Evolutionary conservation across 2,329 filamentous ascomycete species (phyloP), one percentile per base, ranked within the genome.

Genomic region (Penicillium frequentans): DNA sequence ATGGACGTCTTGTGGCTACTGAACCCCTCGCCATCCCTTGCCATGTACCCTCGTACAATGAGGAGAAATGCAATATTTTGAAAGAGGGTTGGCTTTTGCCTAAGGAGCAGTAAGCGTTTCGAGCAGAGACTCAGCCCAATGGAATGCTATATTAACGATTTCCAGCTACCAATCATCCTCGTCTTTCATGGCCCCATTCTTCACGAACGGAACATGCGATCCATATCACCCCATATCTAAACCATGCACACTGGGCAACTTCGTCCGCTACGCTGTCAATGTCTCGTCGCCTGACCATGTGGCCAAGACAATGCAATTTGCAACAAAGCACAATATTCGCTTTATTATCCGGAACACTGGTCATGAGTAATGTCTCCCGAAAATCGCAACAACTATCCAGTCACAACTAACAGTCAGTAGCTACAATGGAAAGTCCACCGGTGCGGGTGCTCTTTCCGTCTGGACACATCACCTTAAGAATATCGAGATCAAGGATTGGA

Each of bases 141-240:
- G 3, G 59, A 29, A 65, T 7, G 75, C 19, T 16, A 24, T 23
- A 24, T 35, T 33, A 7, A 52, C 81, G 0, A 70, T 76, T 37
- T 70, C 72, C 33, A 81, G 84, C 74, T 91, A 89, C 5, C 87
- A 86, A 62, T 87, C 64, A 7, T 71, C 76, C 2, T 74, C 72
- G 1, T 77, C 74, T 0, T 52, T 76, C 19, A 77, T 77, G 75
- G 71, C 72, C 2, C 72, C 75, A 37, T 76, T 59, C 62, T 76
- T 70, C 55, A 67, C 52, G 35, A 75, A 79, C 54, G 64, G 61
- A 19, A 75, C 68, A 49, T 80, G 78, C 51, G 73, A 79, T 49
- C 77, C 79, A 0, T 80, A 76, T 56, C 65, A 69, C 55, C 64
- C 66, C 1, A 62, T 71, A 13, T 66, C 66, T 1, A 64, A 62